Evolutionary conservation across 2,329 filamentous ascomycete genomes (phyloP).

Genomic region (Pseudohalonectria lignicola): DNA sequence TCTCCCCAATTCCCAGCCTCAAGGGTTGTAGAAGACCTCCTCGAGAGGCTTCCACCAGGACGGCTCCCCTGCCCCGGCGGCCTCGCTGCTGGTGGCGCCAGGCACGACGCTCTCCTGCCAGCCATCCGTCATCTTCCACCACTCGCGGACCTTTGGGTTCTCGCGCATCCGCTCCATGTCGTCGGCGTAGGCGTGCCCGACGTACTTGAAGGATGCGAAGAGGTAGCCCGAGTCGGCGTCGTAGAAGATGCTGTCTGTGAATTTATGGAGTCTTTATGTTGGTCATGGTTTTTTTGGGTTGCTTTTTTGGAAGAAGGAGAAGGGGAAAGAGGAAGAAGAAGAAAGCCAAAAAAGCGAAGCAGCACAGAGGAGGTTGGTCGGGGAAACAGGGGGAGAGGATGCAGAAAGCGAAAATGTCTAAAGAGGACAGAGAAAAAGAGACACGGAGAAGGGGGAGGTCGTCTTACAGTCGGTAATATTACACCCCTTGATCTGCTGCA

Average conservation of each 20-base stretch:
- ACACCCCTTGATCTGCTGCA: conserved; percentile 64
- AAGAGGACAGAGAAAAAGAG: neutral
- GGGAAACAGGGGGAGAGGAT: neutral
- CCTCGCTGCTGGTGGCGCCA: conserved; percentile 46
- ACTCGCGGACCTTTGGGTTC: conserved; percentile 62
- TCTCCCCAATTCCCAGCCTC: no score
- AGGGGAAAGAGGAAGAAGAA: neutral
- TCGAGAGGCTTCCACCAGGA: conserved; percentile 60
- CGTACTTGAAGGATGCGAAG: conserved; percentile 69
- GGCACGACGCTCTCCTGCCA: conserved; percentile 58
- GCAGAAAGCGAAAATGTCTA: conserved; percentile 1
- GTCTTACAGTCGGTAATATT: conserved; percentile 61
- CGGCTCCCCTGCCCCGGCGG: conserved; percentile 47
- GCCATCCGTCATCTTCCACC: conserved; percentile 72
- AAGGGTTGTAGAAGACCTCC: conserved; percentile 56
- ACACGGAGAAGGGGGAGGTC: no score
- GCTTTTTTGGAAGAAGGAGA: neutral
- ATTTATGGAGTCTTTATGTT: no score
- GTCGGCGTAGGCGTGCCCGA: conserved; percentile 58
- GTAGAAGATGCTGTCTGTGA: conserved; percentile 64
- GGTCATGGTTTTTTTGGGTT: neutral
- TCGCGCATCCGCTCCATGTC: conserved; percentile 70
- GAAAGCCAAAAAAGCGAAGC: no score
- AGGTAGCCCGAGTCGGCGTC: conserved; percentile 51
- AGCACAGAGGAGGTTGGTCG: no score